A percentile compares a stretch with the other conserved stretches of the same genome.
Evolutionary conservation across 1,284 basidiomycete species (phyloP).

Genomic region (Trichosporon faecale): DNA sequence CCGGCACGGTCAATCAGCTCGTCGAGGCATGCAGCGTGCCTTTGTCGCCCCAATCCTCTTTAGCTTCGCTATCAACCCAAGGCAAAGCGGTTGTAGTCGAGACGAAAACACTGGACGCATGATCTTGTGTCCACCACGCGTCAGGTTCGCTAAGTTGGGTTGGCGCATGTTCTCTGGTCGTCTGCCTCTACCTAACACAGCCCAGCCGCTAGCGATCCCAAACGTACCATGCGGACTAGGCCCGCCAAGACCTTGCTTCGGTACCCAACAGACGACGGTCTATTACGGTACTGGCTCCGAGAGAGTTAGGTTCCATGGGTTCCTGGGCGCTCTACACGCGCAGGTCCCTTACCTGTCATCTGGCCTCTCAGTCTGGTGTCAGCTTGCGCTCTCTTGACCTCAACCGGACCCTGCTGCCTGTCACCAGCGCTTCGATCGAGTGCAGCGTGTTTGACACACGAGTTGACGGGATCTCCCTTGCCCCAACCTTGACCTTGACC

Average conservation of each 20-base stretch:
- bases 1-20: neutral
- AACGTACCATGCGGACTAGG: neutral
- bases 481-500: slow-evolving; percentile 3
- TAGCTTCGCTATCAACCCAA: neutral
- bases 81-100: neutral
- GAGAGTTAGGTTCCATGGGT: neutral
- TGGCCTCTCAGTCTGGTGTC: neutral
- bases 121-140: neutral
- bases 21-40: neutral
- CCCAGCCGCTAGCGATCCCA: neutral
- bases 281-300: neutral
- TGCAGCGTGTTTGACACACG: neutral
- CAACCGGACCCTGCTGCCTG: neutral
- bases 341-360: neutral
- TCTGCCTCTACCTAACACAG: neutral
- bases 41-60: neutral
- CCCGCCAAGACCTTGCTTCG: neutral
- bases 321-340: neutral
- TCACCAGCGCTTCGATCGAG: neutral
- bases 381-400: neutral
- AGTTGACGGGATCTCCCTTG: neutral
- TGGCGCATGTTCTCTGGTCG: neutral
- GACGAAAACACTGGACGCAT: neutral
- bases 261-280: neutral
- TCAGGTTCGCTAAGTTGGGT: neutral